Conservation (phyloP, 2,329 filamentous ascomycete genomes). For the Trichoderma semiorbis region DNA sequence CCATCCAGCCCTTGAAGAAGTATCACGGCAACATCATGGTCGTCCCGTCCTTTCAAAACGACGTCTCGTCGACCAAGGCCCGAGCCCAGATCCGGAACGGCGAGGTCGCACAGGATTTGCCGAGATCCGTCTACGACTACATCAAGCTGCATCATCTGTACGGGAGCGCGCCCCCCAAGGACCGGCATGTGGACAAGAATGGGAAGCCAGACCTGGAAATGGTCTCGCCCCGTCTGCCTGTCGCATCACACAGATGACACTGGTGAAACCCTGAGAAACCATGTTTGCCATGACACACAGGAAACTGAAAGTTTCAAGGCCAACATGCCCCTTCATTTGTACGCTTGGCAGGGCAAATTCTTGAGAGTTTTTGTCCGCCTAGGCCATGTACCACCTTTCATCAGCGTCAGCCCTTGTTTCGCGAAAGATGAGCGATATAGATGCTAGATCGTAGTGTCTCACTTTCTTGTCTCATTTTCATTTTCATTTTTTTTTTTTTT, state of each 20-base stretch:
- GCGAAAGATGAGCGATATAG: background rate
- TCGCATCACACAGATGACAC: conserved; percentile 12
- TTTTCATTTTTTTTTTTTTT: background rate
- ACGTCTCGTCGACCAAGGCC: conserved; percentile 75
- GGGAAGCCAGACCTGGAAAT: conserved; percentile 1
- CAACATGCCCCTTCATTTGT: background rate
- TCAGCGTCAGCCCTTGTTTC: background rate
- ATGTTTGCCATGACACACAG: background rate
- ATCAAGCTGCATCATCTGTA: conserved; percentile 64
- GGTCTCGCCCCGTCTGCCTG: conserved; percentile 6
- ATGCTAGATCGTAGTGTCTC: conserved; percentile 1
- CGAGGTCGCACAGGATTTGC: conserved; percentile 72
- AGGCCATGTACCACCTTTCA: background rate
- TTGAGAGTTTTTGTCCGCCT: background rate
- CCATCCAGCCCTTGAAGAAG: conserved; percentile 67
- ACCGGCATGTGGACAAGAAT: conserved; percentile 1
- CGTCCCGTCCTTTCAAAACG: conserved; percentile 81
- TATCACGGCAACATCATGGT: conserved; percentile 80
- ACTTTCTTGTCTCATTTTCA: background rate
- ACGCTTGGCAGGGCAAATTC: background rate
- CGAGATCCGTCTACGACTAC: conserved; percentile 67
- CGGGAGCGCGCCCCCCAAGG: conserved; percentile 36
- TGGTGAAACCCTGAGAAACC: background rate
- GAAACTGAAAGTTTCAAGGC: background rate
- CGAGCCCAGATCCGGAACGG: conserved; percentile 71